A percentile compares a stretch with the other conserved stretches of the same genome.
Evolutionary conservation across 208 protist genomes (phyloP).

Genomic region (Wallacemonas collosoma): DNA sequence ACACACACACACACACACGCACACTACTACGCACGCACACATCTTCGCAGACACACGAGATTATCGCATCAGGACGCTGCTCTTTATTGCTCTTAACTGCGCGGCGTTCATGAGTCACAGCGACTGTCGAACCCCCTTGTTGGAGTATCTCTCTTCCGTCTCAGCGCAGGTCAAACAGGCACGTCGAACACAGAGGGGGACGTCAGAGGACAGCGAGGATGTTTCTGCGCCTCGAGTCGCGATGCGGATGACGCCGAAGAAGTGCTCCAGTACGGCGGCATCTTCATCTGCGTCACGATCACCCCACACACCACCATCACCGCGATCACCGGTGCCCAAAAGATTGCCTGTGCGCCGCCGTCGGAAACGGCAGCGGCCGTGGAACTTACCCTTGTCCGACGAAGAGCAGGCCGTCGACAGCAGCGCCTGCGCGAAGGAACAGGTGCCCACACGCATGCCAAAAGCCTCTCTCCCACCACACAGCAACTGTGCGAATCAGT

Average conservation of each 20-base stretch:
- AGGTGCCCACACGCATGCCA: no score
- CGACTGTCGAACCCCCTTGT: neutral
- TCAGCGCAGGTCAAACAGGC: neutral
- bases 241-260: no score
- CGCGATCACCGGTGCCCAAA: neutral
- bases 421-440: no score
- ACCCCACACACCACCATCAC: neutral
- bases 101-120: neutral
- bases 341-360: neutral
- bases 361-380: neutral
- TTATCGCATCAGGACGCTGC: no score
- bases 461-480: no score
- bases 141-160: neutral
- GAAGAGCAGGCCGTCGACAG: neutral
- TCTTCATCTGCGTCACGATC: neutral
- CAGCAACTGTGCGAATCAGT: no score
- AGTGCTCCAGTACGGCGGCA: no score
- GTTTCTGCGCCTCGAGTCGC: no score
- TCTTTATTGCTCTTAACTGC: slow-evolving; percentile 12
- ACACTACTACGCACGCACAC: no score
- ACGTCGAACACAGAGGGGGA: neutral
- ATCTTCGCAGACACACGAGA: no score
- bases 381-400: slow-evolving; percentile 1
- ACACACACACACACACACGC: no score
- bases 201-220: neutral